These are phyloP conservation scores for Rhynchospora pubera DNA, from an alignment of 176 grass and related monocot genomes.

Conservation along the genomic window DNA sequence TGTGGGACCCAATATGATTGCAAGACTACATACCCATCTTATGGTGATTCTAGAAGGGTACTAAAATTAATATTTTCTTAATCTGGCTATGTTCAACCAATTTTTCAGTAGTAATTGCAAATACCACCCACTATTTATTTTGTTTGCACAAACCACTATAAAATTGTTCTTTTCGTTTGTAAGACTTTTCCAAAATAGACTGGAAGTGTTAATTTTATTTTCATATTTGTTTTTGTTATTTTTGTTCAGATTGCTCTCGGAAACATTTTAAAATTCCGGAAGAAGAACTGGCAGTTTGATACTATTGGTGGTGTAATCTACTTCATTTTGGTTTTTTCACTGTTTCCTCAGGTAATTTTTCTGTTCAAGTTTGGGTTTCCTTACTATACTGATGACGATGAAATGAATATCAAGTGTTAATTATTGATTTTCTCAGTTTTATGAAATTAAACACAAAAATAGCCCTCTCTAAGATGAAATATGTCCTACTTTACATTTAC, in stretches of 20 bases:
- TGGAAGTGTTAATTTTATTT: constrained; percentile 6
- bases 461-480: neutral
- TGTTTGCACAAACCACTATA: constrained; percentile 17
- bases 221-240: constrained; percentile 11
- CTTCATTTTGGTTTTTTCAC: constrained; percentile 89
- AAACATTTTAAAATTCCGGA: constrained; percentile 88
- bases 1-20: constrained; percentile 64
- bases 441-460: neutral
- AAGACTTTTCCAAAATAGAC: neutral
- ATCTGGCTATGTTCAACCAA: neutral
- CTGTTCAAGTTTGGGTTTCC: constrained; percentile 1
- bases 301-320: constrained; percentile 96
- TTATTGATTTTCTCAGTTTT: neutral
- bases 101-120: neutral
- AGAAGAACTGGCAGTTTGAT: constrained; percentile 99
- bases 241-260: constrained; percentile 68
- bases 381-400: neutral
- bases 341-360: constrained; percentile 79
- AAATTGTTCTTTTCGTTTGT: neutral
- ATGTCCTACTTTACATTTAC: neutral
- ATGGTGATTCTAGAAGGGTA: constrained; percentile 83
- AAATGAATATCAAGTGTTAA: neutral
- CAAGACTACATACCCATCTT: constrained; percentile 83
- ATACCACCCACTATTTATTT: neutral
- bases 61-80: neutral